Evolutionary conservation across 257 asterid genomes (phyloP).

Genomic region (Gentiana straminea): DNA sequence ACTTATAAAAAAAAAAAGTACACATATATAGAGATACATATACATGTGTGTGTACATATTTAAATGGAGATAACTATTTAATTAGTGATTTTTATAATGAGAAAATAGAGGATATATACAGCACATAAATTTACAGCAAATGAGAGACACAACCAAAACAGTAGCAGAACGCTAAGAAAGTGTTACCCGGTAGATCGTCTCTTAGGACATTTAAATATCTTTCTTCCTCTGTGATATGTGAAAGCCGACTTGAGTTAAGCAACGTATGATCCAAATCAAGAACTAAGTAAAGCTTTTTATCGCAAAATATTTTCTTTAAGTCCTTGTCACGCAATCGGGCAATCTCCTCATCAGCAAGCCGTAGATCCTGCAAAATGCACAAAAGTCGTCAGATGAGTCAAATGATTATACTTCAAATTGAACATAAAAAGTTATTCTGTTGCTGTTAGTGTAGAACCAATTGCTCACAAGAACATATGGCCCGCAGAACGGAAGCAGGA

Average conservation of each 20-base stretch:
- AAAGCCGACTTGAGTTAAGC: conserved; percentile 57
- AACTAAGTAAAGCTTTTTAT: conserved; percentile 57
- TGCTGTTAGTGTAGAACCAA: too few relatives aligned
- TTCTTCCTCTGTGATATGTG: conserved; percentile 50
- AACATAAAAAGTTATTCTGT: too few relatives aligned
- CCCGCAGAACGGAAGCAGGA: too few relatives aligned
- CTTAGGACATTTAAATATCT: conserved; percentile 33
- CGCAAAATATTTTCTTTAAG: conserved; percentile 40
- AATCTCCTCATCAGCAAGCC: conserved; percentile 62
- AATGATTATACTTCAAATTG: too few relatives aligned
- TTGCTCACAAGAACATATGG: too few relatives aligned
- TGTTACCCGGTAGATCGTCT: conserved; percentile 57
- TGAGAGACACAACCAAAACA: neutral
- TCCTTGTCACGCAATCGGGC: conserved; percentile 63
- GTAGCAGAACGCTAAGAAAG: conserved; percentile 1
- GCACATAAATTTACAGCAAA: neutral
- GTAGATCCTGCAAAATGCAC: conserved; percentile 44
- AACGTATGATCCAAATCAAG: conserved; percentile 92
- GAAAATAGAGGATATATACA: too few relatives aligned
- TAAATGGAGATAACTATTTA: too few relatives aligned
- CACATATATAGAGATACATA: too few relatives aligned
- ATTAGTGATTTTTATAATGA: too few relatives aligned
- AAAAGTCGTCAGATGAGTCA: too few relatives aligned
- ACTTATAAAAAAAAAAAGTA: too few relatives aligned
- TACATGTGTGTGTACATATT: too few relatives aligned